Percentiles rank a stretch among this genome's conserved stretches.
These are phyloP conservation scores for Pseudonitzschia delicatissima DNA, from an alignment of 108 stramenopile genomes.

Conservation along the genomic window DNA sequence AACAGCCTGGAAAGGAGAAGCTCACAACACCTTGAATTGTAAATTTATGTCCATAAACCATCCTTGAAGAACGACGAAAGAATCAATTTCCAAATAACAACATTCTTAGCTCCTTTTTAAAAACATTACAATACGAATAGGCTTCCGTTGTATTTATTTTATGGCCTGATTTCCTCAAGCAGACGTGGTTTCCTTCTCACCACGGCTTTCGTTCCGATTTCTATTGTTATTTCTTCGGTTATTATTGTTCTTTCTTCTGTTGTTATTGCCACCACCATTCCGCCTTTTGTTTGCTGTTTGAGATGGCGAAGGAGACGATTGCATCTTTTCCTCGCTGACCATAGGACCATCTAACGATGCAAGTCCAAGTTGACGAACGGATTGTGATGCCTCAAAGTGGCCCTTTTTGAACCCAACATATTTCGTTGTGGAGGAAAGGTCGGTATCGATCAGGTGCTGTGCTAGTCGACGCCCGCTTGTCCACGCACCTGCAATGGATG, in stretches of 20 bases:
- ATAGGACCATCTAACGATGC: conserved; percentile 11
- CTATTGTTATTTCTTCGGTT: neutral
- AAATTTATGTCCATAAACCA: too few species aligned
- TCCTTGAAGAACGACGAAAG: too few species aligned
- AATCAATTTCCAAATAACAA: too few species aligned
- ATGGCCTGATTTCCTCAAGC: neutral
- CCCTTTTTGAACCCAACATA: conserved; percentile 6
- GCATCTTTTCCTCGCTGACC: neutral
- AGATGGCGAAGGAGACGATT: neutral
- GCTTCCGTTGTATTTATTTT: too few species aligned
- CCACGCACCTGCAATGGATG: conserved; percentile 81
- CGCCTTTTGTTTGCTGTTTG: neutral
- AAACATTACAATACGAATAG: too few species aligned
- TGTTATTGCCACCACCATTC: neutral
- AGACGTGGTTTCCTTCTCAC: neutral
- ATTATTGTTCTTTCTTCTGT: neutral
- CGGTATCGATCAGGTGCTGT: conserved; percentile 26
- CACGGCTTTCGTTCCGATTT: neutral
- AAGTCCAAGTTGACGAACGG: neutral
- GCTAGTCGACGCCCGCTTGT: conserved; percentile 75
- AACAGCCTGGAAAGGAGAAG: too few species aligned
- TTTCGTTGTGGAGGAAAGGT: neutral
- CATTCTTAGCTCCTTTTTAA: too few species aligned
- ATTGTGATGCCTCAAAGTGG: neutral
- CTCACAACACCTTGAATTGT: too few species aligned